Evolutionary conservation across 805 yeast species (phyloP).

Genomic region (Zygosaccharomyces bailii): DNA sequence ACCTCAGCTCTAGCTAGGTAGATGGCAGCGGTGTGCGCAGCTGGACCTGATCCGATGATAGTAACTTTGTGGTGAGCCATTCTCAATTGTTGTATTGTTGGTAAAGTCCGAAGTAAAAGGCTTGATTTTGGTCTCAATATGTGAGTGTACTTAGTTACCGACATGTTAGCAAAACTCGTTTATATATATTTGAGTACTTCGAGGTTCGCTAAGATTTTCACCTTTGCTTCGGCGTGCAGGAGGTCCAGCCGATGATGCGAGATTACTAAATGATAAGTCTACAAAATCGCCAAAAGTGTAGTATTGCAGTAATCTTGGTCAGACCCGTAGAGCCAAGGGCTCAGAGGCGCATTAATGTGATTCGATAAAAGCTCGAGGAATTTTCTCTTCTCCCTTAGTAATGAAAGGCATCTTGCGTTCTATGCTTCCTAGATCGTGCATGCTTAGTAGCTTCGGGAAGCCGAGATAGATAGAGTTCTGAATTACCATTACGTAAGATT

Average conservation of each 20-base stretch:
- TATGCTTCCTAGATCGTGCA: no score
- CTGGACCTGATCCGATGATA: slow-evolving; percentile 96
- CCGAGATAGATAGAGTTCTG: no score
- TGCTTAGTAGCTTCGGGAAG: no score
- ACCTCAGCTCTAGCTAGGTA: slow-evolving; percentile 95
- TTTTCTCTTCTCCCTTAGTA: no score
- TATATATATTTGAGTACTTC: slow-evolving; percentile 4
- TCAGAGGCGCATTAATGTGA: no score
- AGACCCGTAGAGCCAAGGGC: no score
- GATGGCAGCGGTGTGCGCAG: slow-evolving; percentile 98
- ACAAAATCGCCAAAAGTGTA: not conserved
- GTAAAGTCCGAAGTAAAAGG: not conserved
- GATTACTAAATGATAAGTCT: slow-evolving; percentile 5
- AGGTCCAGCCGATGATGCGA: slow-evolving; percentile 5
- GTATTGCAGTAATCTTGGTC: not conserved
- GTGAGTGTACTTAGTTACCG: not conserved
- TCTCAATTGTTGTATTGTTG: slow-evolving; percentile 33
- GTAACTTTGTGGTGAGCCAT: slow-evolving; percentile 85
- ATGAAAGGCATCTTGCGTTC: no score
- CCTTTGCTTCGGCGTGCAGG: slow-evolving; percentile 3
- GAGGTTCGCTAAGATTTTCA: slow-evolving; percentile 7
- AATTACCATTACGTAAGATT: no score
- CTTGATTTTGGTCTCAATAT: not conserved
- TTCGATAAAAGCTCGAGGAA: no score
- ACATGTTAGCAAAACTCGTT: not conserved